A percentile compares a stretch with the other conserved stretches of the same genome.
phyloP scores from a whole-genome alignment of 1,284 basidiomycete genomes.

The Anthracocystis walkeri region DNA sequence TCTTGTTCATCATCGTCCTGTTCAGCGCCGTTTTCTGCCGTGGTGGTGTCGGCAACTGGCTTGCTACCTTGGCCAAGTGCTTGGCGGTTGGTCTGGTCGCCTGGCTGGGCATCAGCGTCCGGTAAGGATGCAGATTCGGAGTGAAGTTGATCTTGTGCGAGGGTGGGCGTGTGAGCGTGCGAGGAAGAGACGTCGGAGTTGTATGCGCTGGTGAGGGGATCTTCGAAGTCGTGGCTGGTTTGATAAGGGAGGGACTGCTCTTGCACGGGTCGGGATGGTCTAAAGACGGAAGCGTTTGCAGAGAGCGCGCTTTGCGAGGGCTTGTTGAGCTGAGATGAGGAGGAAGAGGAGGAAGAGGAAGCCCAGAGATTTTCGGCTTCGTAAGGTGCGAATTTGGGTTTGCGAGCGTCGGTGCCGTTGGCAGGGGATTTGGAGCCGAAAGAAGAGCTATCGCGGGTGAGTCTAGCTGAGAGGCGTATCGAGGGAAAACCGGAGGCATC shows the following conservation, averaged over 20 bases:
- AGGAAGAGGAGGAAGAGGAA: slow-evolving; percentile 19
- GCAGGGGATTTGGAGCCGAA: slow-evolving; percentile 31
- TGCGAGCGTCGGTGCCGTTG: slow-evolving; percentile 15
- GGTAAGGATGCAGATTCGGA: not conserved
- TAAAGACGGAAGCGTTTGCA: slow-evolving; percentile 35
- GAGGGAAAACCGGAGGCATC: slow-evolving; percentile 43
- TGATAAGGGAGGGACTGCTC: not conserved
- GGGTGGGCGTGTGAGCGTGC: not conserved
- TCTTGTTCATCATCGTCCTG: slow-evolving; percentile 28
- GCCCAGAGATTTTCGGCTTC: slow-evolving; percentile 41
- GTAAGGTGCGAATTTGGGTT: slow-evolving; percentile 28
- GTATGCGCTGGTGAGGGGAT: slow-evolving; percentile 36
- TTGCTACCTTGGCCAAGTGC: not conserved
- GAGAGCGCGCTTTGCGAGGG: slow-evolving; percentile 16
- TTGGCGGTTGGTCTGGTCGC: slow-evolving; percentile 1
- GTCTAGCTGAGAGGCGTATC: slow-evolving; percentile 25
- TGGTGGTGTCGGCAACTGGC: no score
- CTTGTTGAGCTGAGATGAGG: slow-evolving; percentile 17
- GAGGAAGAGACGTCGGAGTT: slow-evolving; percentile 9
- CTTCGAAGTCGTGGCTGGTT: slow-evolving; percentile 20
- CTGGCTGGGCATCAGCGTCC: slow-evolving; percentile 1
- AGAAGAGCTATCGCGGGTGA: slow-evolving; percentile 30
- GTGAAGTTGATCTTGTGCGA: not conserved
- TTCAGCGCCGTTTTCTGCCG: slow-evolving; percentile 2
- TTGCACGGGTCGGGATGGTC: slow-evolving; percentile 18